Percentiles rank a stretch among this genome's conserved stretches.
Evolutionary conservation across 768 basidiomycete genomes (phyloP).

Genomic region (Xanthoconium stramineum): DNA sequence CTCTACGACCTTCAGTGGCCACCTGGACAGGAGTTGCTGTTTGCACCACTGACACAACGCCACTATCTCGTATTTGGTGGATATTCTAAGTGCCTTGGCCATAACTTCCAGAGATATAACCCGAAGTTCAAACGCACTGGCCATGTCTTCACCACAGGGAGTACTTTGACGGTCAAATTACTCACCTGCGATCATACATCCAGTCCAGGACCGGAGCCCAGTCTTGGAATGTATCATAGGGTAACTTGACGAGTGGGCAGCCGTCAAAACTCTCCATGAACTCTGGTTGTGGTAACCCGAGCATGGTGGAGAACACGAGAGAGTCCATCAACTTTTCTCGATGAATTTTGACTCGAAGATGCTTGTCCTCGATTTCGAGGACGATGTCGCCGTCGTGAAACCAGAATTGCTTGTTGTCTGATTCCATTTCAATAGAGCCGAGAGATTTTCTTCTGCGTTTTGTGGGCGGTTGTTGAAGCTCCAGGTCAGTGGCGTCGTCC

Average conservation of each 20-base stretch:
- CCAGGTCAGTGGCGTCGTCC: not conserved
- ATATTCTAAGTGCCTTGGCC: conserved; percentile 29
- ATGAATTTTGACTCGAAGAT: conserved; percentile 32
- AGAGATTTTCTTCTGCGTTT: not conserved
- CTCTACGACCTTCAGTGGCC: conserved; percentile 28
- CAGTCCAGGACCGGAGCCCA: conserved; percentile 31
- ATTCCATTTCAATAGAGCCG: not conserved
- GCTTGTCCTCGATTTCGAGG: conserved; percentile 21
- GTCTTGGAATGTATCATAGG: conserved; percentile 24
- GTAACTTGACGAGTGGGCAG: conserved; percentile 30
- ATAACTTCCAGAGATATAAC: conserved; percentile 24
- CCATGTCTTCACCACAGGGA: not conserved
- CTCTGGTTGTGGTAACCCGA: conserved; percentile 33
- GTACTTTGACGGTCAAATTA: not conserved
- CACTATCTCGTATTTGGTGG: conserved; percentile 37
- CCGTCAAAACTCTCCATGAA: conserved; percentile 30
- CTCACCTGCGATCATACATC: conserved; percentile 36
- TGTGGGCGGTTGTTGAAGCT: conserved; percentile 1
- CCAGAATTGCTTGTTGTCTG: conserved; percentile 19
- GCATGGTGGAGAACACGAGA: conserved; percentile 35
- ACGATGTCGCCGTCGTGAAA: conserved; percentile 37
- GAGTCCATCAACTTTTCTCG: conserved; percentile 17
- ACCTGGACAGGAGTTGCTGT: conserved; percentile 23
- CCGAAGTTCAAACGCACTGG: conserved; percentile 25
- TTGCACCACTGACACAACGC: conserved; percentile 27